Evolutionary conservation across 345 rosid genomes (phyloP).

Genomic region (Stellera chamaejasme): DNA sequence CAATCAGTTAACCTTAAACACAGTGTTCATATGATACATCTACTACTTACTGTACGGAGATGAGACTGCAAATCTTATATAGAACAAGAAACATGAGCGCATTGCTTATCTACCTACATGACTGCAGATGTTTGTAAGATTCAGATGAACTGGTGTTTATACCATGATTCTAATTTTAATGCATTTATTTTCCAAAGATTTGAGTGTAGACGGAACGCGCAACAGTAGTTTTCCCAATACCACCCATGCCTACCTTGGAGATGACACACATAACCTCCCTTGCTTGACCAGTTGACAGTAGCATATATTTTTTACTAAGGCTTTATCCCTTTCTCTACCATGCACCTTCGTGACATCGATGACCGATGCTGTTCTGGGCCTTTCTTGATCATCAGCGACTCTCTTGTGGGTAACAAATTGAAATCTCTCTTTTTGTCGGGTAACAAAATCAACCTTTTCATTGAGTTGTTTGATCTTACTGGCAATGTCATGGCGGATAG

Average conservation of each 20-base stretch:
- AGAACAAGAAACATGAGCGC: no score
- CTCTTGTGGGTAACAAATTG: no score
- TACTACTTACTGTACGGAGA: no score
- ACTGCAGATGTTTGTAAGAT: no score
- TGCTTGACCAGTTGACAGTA: constrained; percentile 6
- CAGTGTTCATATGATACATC: no score
- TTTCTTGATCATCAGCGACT: background rate
- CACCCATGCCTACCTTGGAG: constrained; percentile 15
- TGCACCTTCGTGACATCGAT: background rate
- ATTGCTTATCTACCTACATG: no score
- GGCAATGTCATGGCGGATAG: background rate
- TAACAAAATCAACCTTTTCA: background rate
- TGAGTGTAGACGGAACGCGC: constrained; percentile 14
- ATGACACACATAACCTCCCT: background rate
- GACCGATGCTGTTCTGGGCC: constrained; percentile 1
- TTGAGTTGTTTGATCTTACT: background rate
- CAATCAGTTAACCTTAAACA: no score
- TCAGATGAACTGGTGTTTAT: no score
- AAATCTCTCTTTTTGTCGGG: background rate
- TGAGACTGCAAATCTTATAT: no score
- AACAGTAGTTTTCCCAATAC: constrained; percentile 18
- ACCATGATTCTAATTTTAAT: no score
- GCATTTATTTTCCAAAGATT: no score
- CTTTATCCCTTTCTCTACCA: constrained; percentile 8
- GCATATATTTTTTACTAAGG: background rate